These are phyloP conservation scores for Suillus alpinus DNA, from an alignment of 768 basidiomycete species.

Conservation along the genomic window DNA sequence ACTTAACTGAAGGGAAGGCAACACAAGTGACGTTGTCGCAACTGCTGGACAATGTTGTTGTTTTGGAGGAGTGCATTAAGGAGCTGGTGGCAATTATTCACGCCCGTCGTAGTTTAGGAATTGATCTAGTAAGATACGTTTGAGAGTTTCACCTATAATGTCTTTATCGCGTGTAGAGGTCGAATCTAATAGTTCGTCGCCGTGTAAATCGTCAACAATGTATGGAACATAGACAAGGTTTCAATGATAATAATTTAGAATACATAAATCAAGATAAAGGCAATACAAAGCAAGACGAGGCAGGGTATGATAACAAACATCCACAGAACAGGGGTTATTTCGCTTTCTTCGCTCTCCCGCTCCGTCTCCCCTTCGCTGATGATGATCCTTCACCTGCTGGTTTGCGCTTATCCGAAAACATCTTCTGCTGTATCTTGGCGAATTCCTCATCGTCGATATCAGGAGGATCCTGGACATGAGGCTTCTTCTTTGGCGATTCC, in stretches of 20 bases:
- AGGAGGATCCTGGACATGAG: conserved; percentile 40
- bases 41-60: conserved; percentile 89
- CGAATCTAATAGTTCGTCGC: background rate
- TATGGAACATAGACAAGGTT: background rate
- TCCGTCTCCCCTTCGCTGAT: conserved; percentile 25
- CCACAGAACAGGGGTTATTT: conserved; percentile 21
- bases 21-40: conserved; percentile 71
- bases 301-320: background rate
- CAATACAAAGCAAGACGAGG: background rate
- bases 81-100: conserved; percentile 85
- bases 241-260: background rate
- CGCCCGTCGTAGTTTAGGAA: conserved; percentile 78
- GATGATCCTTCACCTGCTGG: conserved; percentile 20
- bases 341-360: conserved; percentile 32
- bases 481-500: conserved; percentile 50
- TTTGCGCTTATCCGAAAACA: conserved; percentile 47
- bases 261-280: background rate
- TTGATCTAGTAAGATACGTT: conserved; percentile 77
- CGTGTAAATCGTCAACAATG: background rate
- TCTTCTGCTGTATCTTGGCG: conserved; percentile 54
- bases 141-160: conserved; percentile 28
- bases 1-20: conserved; percentile 30
- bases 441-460: conserved; percentile 70
- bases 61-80: conserved; percentile 93
- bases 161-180: background rate